These are phyloP conservation scores for Leucosporidium creatinivorum DNA, from an alignment of 768 basidiomycete genomes.

Conservation along the genomic window DNA sequence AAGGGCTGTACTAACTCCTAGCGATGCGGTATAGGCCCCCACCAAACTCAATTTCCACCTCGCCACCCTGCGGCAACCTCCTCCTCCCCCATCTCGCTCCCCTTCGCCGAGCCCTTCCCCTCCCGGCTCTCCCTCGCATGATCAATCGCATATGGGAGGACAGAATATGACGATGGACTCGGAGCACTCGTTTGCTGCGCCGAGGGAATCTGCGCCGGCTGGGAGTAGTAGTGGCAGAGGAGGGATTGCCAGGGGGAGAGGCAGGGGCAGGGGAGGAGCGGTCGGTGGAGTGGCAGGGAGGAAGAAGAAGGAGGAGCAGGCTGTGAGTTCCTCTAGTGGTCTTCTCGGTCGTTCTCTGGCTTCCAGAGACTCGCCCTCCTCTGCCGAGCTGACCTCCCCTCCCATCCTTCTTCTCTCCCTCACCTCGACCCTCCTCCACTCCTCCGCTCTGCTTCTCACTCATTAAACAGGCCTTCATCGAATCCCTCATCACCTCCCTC, in stretches of 20 bases:
- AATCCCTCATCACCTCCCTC: conserved; percentile 22
- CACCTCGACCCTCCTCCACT: too few relatives aligned
- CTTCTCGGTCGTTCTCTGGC: neutral
- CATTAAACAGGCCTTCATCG: conserved; percentile 23
- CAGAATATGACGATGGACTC: neutral
- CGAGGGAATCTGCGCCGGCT: neutral
- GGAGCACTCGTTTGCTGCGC: conserved; percentile 19
- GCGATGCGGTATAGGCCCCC: conserved; percentile 9
- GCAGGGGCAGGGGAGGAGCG: neutral
- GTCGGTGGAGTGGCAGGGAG: neutral
- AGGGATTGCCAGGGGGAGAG: conserved; percentile 1
- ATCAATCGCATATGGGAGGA: neutral
- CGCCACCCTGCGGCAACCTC: neutral
- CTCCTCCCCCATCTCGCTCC: neutral
- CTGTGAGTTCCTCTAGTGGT: neutral
- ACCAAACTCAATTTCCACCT: conserved; percentile 29
- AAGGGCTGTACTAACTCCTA: too few relatives aligned
- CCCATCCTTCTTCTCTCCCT: too few relatives aligned
- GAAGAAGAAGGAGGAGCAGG: conserved; percentile 22
- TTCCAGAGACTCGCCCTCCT: neutral
- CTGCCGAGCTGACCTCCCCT: neutral
- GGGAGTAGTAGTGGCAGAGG: neutral
- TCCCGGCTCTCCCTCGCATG: neutral
- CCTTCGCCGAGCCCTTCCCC: neutral
- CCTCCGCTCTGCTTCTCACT: too few relatives aligned